These are phyloP conservation scores for Ceriops zippeliana DNA, from an alignment of 345 rosid genomes.

Conservation along the genomic window DNA sequence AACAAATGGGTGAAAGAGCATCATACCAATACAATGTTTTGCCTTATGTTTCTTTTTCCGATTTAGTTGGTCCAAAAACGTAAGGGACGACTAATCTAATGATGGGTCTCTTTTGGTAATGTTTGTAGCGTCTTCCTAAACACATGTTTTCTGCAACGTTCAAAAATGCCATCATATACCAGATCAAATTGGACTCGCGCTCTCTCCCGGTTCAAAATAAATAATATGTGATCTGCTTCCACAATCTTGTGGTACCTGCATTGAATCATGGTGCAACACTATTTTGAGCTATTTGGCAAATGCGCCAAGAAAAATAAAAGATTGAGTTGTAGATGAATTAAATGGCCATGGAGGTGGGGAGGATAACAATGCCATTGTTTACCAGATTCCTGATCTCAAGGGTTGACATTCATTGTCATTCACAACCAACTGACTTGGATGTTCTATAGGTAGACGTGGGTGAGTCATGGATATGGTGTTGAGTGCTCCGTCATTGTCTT, in stretches of 20 bases:
- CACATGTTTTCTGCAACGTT: constrained; percentile 85
- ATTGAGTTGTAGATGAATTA: too few species aligned
- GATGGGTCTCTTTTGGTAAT: constrained; percentile 37
- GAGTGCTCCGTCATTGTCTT: constrained; percentile 91
- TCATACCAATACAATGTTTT: constrained; percentile 1
- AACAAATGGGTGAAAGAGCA: background rate
- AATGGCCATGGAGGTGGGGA: background rate
- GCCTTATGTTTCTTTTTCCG: background rate
- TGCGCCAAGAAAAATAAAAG: too few species aligned
- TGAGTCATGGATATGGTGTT: constrained; percentile 95
- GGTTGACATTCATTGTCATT: constrained; percentile 64
- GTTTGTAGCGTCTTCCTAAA: constrained; percentile 55
- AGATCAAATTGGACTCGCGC: constrained; percentile 89
- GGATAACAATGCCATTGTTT: constrained; percentile 23
- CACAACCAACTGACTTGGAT: constrained; percentile 45
- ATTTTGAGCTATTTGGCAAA: background rate
- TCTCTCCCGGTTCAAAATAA: constrained; percentile 79
- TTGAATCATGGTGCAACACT: background rate
- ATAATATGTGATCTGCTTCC: constrained; percentile 83
- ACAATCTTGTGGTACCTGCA: constrained; percentile 91
- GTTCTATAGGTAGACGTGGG: constrained; percentile 77
- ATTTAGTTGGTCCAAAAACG: background rate
- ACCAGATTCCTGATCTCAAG: constrained; percentile 86
- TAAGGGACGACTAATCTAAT: background rate
- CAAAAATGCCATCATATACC: constrained; percentile 87